phyloP scores from a whole-genome alignment of 139 green algal species.

The Micromonas commoda region DNA sequence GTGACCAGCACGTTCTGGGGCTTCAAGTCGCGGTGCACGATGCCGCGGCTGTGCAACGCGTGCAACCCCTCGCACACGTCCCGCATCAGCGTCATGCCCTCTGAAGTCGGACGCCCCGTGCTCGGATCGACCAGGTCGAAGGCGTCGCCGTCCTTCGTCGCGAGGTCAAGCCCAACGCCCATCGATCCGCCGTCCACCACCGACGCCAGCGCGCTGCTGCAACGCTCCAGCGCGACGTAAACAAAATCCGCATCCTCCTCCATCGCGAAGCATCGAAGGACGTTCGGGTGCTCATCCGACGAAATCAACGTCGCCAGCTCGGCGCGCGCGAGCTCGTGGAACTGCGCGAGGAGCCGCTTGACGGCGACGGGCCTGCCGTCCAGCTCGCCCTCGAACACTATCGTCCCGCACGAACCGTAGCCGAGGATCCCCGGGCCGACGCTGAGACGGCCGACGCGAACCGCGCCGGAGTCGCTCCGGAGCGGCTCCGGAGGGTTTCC shows the following conservation, averaged over 20 bases:
- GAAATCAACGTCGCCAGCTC: slow-evolving; percentile 89
- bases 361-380: slow-evolving; percentile 42
- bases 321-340: slow-evolving; percentile 69
- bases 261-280: slow-evolving; percentile 90
- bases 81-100: slow-evolving; percentile 26
- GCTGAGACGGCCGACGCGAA: slow-evolving; percentile 28
- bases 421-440: slow-evolving; percentile 42
- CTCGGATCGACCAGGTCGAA: not conserved
- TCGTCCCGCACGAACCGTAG: slow-evolving; percentile 49
- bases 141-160: not conserved
- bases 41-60: slow-evolving; percentile 73
- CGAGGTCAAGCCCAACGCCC: too few relatives aligned
- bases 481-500: not conserved
- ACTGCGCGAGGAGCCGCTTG: slow-evolving; percentile 44
- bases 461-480: not conserved
- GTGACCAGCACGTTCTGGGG: slow-evolving; percentile 92
- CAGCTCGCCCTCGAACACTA: slow-evolving; percentile 47
- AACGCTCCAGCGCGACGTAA: slow-evolving; percentile 89
- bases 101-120: not conserved
- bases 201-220: slow-evolving; percentile 53
- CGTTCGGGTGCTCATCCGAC: slow-evolving; percentile 91
- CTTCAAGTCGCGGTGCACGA: slow-evolving; percentile 84
- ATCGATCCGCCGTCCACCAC: too few relatives aligned
- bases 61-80: slow-evolving; percentile 65
- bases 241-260: slow-evolving; percentile 94